These are phyloP conservation scores for Trichoderma arundinaceum DNA, from an alignment of 2,329 filamentous ascomycete species.

Conservation along the genomic window DNA sequence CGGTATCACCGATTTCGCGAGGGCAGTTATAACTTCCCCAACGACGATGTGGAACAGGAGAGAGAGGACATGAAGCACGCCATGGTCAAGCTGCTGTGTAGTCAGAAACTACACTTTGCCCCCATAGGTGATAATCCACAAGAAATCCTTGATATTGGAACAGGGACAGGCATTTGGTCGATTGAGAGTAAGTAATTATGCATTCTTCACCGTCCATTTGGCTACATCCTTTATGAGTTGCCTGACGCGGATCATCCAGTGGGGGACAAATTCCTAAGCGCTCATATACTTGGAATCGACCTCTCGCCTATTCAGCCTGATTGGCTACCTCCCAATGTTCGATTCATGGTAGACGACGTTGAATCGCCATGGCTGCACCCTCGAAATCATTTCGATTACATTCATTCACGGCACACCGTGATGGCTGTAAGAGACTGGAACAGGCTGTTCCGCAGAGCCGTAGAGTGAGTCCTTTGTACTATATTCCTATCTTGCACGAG, in stretches of 20 bases:
- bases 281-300: slow-evolving; percentile 53
- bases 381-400: slow-evolving; percentile 62
- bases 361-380: slow-evolving; percentile 63
- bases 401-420: slow-evolving; percentile 63
- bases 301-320: slow-evolving; percentile 57
- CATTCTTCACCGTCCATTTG: neutral
- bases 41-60: slow-evolving; percentile 65
- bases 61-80: slow-evolving; percentile 63
- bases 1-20: slow-evolving; percentile 63
- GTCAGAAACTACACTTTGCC: slow-evolving; percentile 57
- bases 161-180: slow-evolving; percentile 64
- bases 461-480: slow-evolving; percentile 48
- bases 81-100: slow-evolving; percentile 56
- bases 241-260: slow-evolving; percentile 43
- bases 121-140: slow-evolving; percentile 55
- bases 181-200: slow-evolving; percentile 54
- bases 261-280: slow-evolving; percentile 52
- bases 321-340: slow-evolving; percentile 61
- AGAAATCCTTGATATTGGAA: slow-evolving; percentile 62
- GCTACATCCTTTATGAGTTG: neutral
- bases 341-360: slow-evolving; percentile 63
- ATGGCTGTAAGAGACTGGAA: slow-evolving; percentile 63
- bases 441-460: slow-evolving; percentile 52
- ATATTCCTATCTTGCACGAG: neutral
- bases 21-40: slow-evolving; percentile 63